Percentiles rank a stretch among this genome's conserved stretches.
These are phyloP conservation scores for Ogataea degrootiae DNA, from an alignment of 805 yeast species.

Conservation along the genomic window DNA sequence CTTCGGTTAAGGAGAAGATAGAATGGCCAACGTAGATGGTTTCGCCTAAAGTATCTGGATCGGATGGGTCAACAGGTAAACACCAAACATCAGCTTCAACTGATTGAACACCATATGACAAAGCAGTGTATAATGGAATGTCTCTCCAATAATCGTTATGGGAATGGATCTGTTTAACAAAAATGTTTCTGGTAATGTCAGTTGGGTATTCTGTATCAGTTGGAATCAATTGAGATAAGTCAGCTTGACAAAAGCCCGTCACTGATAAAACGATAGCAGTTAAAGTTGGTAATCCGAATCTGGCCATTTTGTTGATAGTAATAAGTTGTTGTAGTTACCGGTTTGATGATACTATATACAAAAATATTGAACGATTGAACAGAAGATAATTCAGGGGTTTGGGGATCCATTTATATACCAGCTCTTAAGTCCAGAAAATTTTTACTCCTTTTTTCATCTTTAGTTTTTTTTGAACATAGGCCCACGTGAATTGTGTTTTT, in stretches of 20 bases:
- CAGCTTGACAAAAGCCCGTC: neutral
- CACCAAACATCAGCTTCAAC: constrained; percentile 56
- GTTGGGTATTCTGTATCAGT: constrained; percentile 1
- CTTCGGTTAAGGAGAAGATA: constrained; percentile 38
- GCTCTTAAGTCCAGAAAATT: no score
- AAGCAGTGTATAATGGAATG: constrained; percentile 44
- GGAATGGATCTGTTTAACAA: constrained; percentile 38
- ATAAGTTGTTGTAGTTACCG: no score
- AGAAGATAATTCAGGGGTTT: no score
- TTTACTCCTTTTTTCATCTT: no score
- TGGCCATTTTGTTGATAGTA: no score
- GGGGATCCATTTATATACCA: no score
- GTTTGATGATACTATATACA: no score
- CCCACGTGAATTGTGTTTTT: no score
- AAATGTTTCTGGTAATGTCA: constrained; percentile 22
- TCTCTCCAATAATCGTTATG: constrained; percentile 57
- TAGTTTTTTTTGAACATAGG: no score
- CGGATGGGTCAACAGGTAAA: constrained; percentile 30
- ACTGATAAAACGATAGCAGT: no score
- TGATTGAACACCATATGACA: constrained; percentile 42
- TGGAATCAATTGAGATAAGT: neutral
- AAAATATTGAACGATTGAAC: no score
- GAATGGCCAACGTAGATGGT: constrained; percentile 60
- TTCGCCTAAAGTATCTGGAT: constrained; percentile 17
- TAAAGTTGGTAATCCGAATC: no score